These are phyloP conservation scores for Aspergillus sp. DNA, from an alignment of 2,329 filamentous ascomycete genomes.

Conservation along the genomic window DNA sequence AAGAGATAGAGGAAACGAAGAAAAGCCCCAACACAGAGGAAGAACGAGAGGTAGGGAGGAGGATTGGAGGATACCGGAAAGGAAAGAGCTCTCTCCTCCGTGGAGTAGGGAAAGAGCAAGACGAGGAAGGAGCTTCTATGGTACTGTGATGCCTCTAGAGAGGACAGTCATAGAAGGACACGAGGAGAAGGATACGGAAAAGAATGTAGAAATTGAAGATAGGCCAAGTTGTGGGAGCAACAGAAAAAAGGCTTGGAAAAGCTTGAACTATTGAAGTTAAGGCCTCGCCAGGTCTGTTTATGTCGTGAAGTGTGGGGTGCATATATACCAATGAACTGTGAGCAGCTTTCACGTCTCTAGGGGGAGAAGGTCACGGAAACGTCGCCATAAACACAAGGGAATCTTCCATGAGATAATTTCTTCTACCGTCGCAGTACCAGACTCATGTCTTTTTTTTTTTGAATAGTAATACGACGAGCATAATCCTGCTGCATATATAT, in stretches of 20 bases:
- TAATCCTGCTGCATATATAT: neutral
- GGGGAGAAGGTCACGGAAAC: too few relatives aligned
- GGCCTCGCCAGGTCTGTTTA: too few relatives aligned
- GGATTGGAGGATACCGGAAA: neutral
- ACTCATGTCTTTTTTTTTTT: neutral
- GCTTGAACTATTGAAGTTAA: neutral
- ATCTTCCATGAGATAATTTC: too few relatives aligned
- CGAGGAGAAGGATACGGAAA: neutral
- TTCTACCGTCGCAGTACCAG: neutral
- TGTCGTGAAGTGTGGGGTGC: neutral
- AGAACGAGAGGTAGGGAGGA: conserved; percentile 7
- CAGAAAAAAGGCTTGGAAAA: neutral
- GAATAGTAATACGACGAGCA: neutral
- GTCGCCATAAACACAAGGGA: neutral
- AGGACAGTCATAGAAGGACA: neutral
- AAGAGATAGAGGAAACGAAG: neutral
- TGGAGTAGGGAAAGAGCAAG: conserved; percentile 1
- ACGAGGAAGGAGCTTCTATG: conserved; percentile 1
- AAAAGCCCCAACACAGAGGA: neutral
- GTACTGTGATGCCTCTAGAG: neutral
- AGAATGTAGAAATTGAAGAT: neutral
- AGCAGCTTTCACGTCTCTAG: too few relatives aligned
- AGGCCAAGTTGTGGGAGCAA: neutral
- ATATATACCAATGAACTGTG: neutral
- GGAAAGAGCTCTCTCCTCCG: conserved; percentile 11